These are phyloP conservation scores for Populus hybrid DNA, from an alignment of 441 rosid genomes.

Conservation along the genomic window DNA sequence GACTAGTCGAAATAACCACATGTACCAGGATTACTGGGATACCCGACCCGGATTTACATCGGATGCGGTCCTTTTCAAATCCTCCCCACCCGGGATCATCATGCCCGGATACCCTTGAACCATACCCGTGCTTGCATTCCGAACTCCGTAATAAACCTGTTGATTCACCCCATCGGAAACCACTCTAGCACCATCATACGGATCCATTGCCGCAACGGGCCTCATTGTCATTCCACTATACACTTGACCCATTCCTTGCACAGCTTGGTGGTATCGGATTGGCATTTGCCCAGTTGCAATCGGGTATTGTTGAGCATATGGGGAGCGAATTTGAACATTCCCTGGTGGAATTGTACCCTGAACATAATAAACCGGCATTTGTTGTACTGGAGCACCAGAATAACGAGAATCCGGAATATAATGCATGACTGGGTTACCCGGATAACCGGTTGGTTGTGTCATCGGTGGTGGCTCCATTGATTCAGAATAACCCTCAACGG, in stretches of 20 bases:
- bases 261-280: slow-evolving; percentile 60
- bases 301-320: slow-evolving; percentile 31
- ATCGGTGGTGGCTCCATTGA: slow-evolving; percentile 32
- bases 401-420: slow-evolving; percentile 51
- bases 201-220: slow-evolving; percentile 37
- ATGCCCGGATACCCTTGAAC: slow-evolving; percentile 53
- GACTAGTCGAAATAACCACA: background rate
- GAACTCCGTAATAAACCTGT: slow-evolving; percentile 60
- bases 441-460: slow-evolving; percentile 35
- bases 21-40: slow-evolving; percentile 27
- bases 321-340: slow-evolving; percentile 42
- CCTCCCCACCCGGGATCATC: slow-evolving; percentile 54
- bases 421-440: slow-evolving; percentile 53
- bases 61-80: slow-evolving; percentile 37
- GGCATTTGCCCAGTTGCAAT: slow-evolving; percentile 49
- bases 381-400: slow-evolving; percentile 41
- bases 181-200: slow-evolving; percentile 30
- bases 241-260: slow-evolving; percentile 47
- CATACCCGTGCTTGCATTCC: slow-evolving; percentile 36
- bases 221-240: slow-evolving; percentile 45
- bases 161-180: slow-evolving; percentile 55
- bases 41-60: slow-evolving; percentile 46
- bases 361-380: slow-evolving; percentile 62
- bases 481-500: slow-evolving; percentile 29
- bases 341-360: slow-evolving; percentile 44